Conservation (phyloP, 139 green algal genomes). For the Picochlorum sp. region DNA sequence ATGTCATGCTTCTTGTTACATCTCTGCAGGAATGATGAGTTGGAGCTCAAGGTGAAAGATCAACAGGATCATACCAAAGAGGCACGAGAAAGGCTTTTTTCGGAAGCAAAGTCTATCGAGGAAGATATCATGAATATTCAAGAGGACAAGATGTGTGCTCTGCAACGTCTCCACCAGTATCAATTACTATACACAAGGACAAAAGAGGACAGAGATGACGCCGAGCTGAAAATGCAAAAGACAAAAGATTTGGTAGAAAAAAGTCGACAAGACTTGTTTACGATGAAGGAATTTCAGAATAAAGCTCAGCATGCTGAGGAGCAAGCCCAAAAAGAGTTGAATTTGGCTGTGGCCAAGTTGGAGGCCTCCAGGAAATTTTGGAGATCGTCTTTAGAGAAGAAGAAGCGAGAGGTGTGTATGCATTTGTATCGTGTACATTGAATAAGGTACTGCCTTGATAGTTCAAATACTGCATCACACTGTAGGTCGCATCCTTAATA, state of each 20-base stretch:
- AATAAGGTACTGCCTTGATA: too few relatives aligned
- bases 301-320: constrained; percentile 58
- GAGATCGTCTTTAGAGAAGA: too few relatives aligned
- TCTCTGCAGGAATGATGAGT: not conserved
- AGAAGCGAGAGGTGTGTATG: too few relatives aligned
- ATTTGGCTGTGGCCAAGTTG: constrained; percentile 23
- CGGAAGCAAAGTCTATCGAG: constrained; percentile 68
- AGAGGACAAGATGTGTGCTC: not conserved
- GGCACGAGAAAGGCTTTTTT: constrained; percentile 29
- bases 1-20: not conserved
- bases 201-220: constrained; percentile 63
- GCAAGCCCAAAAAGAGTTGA: constrained; percentile 63
- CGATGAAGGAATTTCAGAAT: constrained; percentile 58
- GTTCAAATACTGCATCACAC: too few relatives aligned
- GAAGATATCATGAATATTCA: constrained; percentile 6
- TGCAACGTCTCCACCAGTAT: constrained; percentile 66
- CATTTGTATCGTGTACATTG: too few relatives aligned
- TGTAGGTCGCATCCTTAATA: too few relatives aligned
- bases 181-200: constrained; percentile 45
- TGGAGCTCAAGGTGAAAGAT: not conserved
- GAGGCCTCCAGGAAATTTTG: too few relatives aligned
- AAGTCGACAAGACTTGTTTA: constrained; percentile 51
- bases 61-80: not conserved
- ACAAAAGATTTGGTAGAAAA: constrained; percentile 55
- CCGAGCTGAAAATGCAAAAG: constrained; percentile 55